phyloP scores from a whole-genome alignment of 2,329 filamentous ascomycete genomes.

The Aspergillus pseudoterreus region DNA sequence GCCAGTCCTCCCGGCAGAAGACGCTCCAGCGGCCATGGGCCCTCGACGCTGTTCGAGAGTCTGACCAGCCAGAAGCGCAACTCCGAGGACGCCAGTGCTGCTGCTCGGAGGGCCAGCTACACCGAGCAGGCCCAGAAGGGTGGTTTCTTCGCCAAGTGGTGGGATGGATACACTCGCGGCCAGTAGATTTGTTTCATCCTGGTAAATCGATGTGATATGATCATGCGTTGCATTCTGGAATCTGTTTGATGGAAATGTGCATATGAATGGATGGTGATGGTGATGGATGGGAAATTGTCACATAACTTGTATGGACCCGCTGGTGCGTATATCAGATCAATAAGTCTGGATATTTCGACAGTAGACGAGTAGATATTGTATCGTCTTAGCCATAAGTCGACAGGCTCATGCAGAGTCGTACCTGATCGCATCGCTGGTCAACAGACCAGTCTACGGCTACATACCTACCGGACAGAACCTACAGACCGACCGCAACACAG shows the following conservation, averaged over 20 bases:
- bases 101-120: constrained; percentile 40
- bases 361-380: no score
- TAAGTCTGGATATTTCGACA: neutral
- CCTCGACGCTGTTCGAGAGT: constrained; percentile 23
- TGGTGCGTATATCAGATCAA: neutral
- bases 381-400: neutral
- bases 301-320: neutral
- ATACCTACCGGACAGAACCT: no score
- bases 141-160: constrained; percentile 38
- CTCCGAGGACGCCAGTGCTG: constrained; percentile 31
- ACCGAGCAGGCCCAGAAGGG: constrained; percentile 40
- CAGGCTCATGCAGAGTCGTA: no score
- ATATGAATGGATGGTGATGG: neutral
- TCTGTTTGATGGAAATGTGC: neutral
- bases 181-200: constrained; percentile 4
- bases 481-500: no score
- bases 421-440: no score
- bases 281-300: neutral
- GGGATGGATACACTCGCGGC: constrained; percentile 39
- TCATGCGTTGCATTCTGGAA: neutral
- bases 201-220: neutral
- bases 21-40: constrained; percentile 24
- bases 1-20: constrained; percentile 21
- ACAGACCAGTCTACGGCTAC: no score
- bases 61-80: constrained; percentile 46